Evolutionary conservation across 2,329 filamentous ascomycete genomes (phyloP).

Genomic region (Fusarium agapanthi): DNA sequence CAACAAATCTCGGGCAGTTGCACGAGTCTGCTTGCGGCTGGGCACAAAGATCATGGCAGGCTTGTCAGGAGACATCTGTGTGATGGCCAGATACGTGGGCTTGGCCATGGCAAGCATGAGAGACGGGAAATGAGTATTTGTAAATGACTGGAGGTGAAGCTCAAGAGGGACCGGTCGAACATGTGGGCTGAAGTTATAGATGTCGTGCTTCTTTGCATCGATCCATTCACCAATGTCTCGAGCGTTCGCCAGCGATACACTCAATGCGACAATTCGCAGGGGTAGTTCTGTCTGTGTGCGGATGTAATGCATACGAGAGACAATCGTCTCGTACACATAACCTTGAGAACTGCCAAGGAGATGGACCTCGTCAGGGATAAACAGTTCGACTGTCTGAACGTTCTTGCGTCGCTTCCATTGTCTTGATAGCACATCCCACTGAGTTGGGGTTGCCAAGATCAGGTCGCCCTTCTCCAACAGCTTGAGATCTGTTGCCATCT

Average conservation of each 20-base stretch:
- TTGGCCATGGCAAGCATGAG: conserved; percentile 99
- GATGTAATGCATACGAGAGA: conserved; percentile 98
- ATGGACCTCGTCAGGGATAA: conserved; percentile 95
- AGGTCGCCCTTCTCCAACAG: conserved; percentile 87
- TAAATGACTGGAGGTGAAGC: conserved; percentile 94
- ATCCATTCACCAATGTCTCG: conserved; percentile 98
- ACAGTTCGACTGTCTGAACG: conserved; percentile 86
- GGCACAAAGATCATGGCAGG: conserved; percentile 93
- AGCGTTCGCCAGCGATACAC: conserved; percentile 91
- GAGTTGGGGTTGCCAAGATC: conserved; percentile 88
- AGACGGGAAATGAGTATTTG: conserved; percentile 95
- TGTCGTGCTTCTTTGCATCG: conserved; percentile 95
- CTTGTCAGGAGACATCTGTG: conserved; percentile 87
- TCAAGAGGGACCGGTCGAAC: conserved; percentile 89
- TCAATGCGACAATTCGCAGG: conserved; percentile 87
- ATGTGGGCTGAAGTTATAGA: conserved; percentile 97
- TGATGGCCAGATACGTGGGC: conserved; percentile 87
- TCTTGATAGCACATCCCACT: conserved; percentile 95
- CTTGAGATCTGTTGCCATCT: conserved; percentile 90
- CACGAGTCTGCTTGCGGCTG: conserved; percentile 89
- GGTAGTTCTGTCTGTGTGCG: conserved; percentile 85
- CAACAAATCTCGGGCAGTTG: conserved; percentile 86
- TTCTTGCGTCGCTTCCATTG: conserved; percentile 98
- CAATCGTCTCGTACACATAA: conserved; percentile 93
- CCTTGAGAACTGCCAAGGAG: conserved; percentile 87